These are phyloP conservation scores for Herpotrichia juniperi DNA, from an alignment of 2,329 filamentous ascomycete genomes.

Conservation along the genomic window DNA sequence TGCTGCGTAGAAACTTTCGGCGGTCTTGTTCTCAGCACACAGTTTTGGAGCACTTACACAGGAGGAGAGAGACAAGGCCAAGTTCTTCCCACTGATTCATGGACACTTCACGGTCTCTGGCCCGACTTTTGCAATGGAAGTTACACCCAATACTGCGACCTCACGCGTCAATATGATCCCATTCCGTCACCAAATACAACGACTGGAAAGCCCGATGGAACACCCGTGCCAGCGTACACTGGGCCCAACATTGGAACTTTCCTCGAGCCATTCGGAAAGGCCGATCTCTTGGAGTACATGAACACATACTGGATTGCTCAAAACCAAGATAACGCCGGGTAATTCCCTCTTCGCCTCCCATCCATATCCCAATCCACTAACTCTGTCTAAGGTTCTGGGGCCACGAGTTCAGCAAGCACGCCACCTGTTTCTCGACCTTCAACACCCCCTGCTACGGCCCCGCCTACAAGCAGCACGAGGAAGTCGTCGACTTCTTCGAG, in stretches of 20 bases:
- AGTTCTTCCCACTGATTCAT: constrained; percentile 61
- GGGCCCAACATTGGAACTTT: constrained; percentile 65
- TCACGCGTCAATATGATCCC: constrained; percentile 69
- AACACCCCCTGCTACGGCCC: constrained; percentile 70
- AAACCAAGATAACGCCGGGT: constrained; percentile 58
- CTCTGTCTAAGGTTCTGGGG: constrained; percentile 59
- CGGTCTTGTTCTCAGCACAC: constrained; percentile 66
- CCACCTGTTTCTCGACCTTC: constrained; percentile 71
- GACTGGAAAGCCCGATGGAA: constrained; percentile 59
- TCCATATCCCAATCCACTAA: neutral
- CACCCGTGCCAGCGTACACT: constrained; percentile 61
- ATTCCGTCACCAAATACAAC: constrained; percentile 68
- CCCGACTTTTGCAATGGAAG: constrained; percentile 60
- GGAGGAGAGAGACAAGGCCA: constrained; percentile 64
- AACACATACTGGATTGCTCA: constrained; percentile 69
- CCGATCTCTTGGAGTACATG: constrained; percentile 69
- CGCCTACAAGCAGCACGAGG: constrained; percentile 60
- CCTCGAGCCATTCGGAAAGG: constrained; percentile 62
- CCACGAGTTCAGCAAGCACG: constrained; percentile 72
- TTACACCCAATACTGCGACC: constrained; percentile 72
- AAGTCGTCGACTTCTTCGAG: constrained; percentile 69
- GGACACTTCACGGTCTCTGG: constrained; percentile 66
- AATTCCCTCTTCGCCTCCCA: neutral
- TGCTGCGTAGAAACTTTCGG: constrained; percentile 72
- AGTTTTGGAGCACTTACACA: constrained; percentile 70